A percentile compares a stretch with the other conserved stretches of the same genome.
These are phyloP conservation scores for Euclidium syriacum DNA, from an alignment of 345 rosid species.

Conservation along the genomic window DNA sequence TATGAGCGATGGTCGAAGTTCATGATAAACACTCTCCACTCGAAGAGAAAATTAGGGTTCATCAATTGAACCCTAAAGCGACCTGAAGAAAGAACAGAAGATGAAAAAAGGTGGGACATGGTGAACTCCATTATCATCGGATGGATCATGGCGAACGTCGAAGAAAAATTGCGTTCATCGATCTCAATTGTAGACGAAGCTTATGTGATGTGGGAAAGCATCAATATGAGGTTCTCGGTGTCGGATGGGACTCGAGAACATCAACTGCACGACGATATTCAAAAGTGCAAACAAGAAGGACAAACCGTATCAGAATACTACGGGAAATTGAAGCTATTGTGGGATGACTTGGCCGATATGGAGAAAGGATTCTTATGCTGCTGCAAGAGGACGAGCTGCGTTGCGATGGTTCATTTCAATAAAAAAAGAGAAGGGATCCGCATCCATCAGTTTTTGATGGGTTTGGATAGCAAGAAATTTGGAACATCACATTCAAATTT, in stretches of 20 bases:
- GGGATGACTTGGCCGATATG: background rate
- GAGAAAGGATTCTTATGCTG: background rate
- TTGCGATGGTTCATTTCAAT: background rate
- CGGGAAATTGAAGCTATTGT: background rate
- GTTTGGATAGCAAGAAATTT: background rate
- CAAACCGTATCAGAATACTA: background rate
- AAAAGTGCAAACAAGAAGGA: too few relatives aligned
- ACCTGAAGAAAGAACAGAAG: background rate
- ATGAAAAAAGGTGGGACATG: background rate
- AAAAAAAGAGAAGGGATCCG: background rate
- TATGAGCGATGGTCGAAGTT: background rate
- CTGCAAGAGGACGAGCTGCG: too few relatives aligned
- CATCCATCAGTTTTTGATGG: background rate
- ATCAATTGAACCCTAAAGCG: background rate
- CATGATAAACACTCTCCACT: background rate
- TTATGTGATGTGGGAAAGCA: background rate
- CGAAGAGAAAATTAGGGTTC: background rate
- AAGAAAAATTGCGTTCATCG: too few relatives aligned
- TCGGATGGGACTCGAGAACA: background rate
- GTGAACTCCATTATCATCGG: background rate
- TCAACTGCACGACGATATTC: background rate
- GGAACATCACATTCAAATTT: background rate
- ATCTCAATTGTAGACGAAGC: background rate
- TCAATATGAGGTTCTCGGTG: background rate
- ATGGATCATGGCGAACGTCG: background rate